Evolutionary conservation across 1,284 basidiomycete genomes (phyloP), one percentile per base, ranked within the genome.

Genomic region (Pterula multifida): DNA sequence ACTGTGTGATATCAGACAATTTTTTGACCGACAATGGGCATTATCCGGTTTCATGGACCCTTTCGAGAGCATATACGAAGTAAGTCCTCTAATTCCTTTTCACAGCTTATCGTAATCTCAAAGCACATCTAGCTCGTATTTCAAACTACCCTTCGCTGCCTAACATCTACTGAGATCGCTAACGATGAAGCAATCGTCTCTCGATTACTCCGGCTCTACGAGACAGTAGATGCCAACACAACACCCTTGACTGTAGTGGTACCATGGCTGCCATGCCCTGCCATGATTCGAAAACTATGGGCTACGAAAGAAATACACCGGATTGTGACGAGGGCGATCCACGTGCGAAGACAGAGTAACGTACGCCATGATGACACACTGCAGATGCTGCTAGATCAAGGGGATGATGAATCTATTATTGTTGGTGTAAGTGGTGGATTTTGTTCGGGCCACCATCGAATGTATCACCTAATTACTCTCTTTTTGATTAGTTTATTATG

Each of bases 231-330:
- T 56, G 66, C 65, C 11, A 77, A 78, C 26, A 85, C 81, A 1
- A 87, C 83, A 0, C 82, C 84, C 1, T 70, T 78, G 1, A 81
- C 79, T 2, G 71, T 86, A 48, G 69, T 86, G 3, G 63, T 84
- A 26, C 84, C 84, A 32, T 86, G 83, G 83, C 64, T 86, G 47
- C 83, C 83, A 3, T 76, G 72, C 45, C 79, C 78, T 2, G 78
- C 80, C 28, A 81, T 82, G 76, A 60, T 86, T 45, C 72, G 66
- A 56, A 84, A 83, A 59, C 60, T 84, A 26, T 71, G 76, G 60
- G 77, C 83, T 12, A 85, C 84, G 24, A 85, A 82, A 62, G 67
- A 76, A 54, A 80, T 86, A 52, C 85, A 85, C 59, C 74, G 79
- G 55, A 84, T 85, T 55, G 62, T 86, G 49, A 67, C 69, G 50